Evolutionary conservation across 1,284 basidiomycete genomes (phyloP).

Genomic region (Peniophora sp.): DNA sequence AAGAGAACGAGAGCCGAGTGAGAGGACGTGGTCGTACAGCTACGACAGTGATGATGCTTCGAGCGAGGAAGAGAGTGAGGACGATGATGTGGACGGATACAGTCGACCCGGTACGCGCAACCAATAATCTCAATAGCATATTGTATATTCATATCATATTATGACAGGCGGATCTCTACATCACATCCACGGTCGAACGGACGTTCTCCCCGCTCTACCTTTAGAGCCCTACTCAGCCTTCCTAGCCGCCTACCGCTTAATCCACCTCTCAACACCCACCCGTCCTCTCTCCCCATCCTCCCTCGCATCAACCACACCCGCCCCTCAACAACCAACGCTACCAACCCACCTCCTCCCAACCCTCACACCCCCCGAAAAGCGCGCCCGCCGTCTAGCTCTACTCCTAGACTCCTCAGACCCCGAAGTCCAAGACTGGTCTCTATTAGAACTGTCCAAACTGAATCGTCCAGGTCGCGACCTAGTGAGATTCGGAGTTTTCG

Average conservation of each 20-base stretch:
- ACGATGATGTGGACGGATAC: not conserved
- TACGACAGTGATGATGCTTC: not conserved
- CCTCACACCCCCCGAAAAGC: constrained; percentile 7
- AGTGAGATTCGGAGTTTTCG: constrained; percentile 13
- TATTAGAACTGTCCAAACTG: constrained; percentile 13
- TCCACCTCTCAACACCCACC: constrained; percentile 6
- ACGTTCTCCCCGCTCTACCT: constrained; percentile 13
- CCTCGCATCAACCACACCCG: constrained; percentile 1
- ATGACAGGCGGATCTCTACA: constrained; percentile 10
- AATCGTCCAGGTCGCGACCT: constrained; percentile 9
- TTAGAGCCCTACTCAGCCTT: constrained; percentile 13
- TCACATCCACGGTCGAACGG: constrained; percentile 13
- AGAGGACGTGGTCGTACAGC: not conserved
- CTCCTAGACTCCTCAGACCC: constrained; percentile 13
- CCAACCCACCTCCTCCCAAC: constrained; percentile 11
- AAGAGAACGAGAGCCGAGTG: not conserved
- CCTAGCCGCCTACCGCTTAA: constrained; percentile 12
- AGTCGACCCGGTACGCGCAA: not conserved
- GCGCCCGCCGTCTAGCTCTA: constrained; percentile 11
- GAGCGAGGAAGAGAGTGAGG: not conserved
- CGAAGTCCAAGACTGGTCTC: constrained; percentile 10
- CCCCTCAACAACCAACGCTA: constrained; percentile 1
- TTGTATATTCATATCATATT: not conserved
- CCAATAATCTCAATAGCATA: not conserved
- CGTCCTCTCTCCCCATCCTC: not conserved